phyloP scores from a whole-genome alignment of 2,329 filamentous ascomycete species.

The Sporothrix sp. region DNA sequence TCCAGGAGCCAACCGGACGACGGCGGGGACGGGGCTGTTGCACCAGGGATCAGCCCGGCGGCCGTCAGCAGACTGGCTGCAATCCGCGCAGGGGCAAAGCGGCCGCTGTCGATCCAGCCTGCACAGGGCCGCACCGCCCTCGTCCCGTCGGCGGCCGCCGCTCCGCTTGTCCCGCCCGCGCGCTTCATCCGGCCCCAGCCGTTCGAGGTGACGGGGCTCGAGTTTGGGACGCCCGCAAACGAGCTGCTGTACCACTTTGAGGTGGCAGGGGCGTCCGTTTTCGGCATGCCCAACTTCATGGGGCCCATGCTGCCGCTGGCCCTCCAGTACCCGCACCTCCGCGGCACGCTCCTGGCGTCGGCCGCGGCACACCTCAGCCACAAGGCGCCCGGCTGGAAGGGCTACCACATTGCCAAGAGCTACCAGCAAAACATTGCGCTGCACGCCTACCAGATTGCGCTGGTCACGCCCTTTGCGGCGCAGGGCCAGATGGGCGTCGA shows the following conservation, averaged over 20 bases:
- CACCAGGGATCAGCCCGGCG: too few relatives aligned
- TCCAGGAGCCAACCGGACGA: background rate
- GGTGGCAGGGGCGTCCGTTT: constrained; percentile 8
- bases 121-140: background rate
- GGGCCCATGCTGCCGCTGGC: constrained; percentile 13
- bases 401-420: constrained; percentile 17
- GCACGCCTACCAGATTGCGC: constrained; percentile 15
- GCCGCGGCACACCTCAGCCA: constrained; percentile 19
- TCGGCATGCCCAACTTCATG: constrained; percentile 17
- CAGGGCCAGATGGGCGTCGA: constrained; percentile 18
- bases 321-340: constrained; percentile 15
- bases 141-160: background rate
- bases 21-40: background rate
- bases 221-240: constrained; percentile 15
- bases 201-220: constrained; percentile 7
- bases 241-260: constrained; percentile 18
- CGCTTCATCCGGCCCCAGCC: constrained; percentile 7
- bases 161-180: background rate
- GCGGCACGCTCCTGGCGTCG: constrained; percentile 16
- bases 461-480: constrained; percentile 14
- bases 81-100: background rate
- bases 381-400: constrained; percentile 11
- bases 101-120: too few relatives aligned
- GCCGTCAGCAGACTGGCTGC: background rate
- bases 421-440: constrained; percentile 20